phyloP scores from a whole-genome alignment of 139 green algal species.

The Chlorella sp. region DNA sequence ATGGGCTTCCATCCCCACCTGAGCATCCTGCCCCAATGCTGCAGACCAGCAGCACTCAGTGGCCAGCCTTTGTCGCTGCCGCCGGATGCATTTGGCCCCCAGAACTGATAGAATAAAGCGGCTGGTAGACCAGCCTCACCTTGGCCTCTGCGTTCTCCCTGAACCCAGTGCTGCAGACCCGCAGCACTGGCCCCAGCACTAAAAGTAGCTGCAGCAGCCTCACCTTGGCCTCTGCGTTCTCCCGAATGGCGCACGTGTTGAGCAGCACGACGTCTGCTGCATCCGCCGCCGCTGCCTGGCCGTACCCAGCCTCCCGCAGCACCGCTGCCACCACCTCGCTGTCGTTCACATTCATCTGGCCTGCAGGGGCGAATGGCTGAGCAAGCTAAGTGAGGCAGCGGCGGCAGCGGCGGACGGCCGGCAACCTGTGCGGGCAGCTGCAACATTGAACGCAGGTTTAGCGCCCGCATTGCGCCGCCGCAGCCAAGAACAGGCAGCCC shows the following conservation, averaged over 20 bases:
- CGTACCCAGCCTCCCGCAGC: conserved; percentile 63
- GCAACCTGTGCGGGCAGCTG: not conserved
- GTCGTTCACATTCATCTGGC: conserved; percentile 90
- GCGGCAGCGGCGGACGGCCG: not conserved
- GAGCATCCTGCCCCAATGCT: too few species aligned
- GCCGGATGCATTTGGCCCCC: too few species aligned
- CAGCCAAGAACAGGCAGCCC: too few species aligned
- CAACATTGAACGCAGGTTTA: not conserved
- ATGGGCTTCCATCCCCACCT: too few species aligned
- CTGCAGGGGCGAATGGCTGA: conserved; percentile 4
- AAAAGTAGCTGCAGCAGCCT: not conserved
- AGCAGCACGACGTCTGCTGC: conserved; percentile 81
- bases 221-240: conserved; percentile 76
- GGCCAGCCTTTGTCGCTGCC: too few species aligned
- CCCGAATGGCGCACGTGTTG: conserved; percentile 95
- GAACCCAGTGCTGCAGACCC: too few species aligned
- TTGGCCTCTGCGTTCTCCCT: conserved; percentile 82
- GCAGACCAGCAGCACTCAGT: too few species aligned
- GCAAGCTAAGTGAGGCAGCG: not conserved
- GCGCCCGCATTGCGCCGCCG: too few species aligned
- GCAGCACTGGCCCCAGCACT: too few species aligned
- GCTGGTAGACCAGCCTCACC: not conserved
- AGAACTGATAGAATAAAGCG: too few species aligned
- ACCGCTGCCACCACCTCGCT: conserved; percentile 78
- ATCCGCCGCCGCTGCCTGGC: conserved; percentile 12